Evolutionary conservation across 2,329 filamentous ascomycete species (phyloP), one percentile per base, ranked within the genome.

Genomic region (Aspergillus unguis): DNA sequence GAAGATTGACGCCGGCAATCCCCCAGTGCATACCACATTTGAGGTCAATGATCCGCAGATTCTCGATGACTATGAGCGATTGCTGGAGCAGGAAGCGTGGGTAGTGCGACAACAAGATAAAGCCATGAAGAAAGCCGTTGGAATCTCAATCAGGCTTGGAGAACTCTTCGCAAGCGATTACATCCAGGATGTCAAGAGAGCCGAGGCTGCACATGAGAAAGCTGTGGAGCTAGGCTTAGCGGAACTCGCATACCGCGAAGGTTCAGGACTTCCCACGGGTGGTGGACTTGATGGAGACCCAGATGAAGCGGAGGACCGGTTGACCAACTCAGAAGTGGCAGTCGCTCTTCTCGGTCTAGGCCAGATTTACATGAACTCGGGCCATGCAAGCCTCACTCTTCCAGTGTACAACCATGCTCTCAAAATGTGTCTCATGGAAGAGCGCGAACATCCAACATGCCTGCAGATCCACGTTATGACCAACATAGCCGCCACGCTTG

Each of bases 361-460:
- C 17, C 81, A 86, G 53, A 84, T 85, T 62, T 96, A 95, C 71
- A 84, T 89, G 65, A 79, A 81, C 44, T 84, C 83, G 61, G 82
- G 85, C 41, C 84, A 88, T 61, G 86, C 90, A 65, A 88, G 92
- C 60, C 84, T 96, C 2, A 87, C 92, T 5, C 82, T 92, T 25
- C 91, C 92, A 3, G 78, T 96, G 29, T 95, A 92, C 68, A 83
- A 96, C 62, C 90, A 95, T 65, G 90, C 92, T 5, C 77, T 96
- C 32, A 80, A 85, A 17, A 73, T 94, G 42, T 86, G 83, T 67
- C 79, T 83, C 7, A 59, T 60, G 26, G 68, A 68, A 4, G 71
- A 75, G 44, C 66, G 66, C 27, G 55, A 60, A 3, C 73, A 74
- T 1, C 77, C 75, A 26, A 81, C 77, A 29, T 96, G 92, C 68